Conservation (phyloP, 805 yeast genomes). For the Starmerella vitae region DNA sequence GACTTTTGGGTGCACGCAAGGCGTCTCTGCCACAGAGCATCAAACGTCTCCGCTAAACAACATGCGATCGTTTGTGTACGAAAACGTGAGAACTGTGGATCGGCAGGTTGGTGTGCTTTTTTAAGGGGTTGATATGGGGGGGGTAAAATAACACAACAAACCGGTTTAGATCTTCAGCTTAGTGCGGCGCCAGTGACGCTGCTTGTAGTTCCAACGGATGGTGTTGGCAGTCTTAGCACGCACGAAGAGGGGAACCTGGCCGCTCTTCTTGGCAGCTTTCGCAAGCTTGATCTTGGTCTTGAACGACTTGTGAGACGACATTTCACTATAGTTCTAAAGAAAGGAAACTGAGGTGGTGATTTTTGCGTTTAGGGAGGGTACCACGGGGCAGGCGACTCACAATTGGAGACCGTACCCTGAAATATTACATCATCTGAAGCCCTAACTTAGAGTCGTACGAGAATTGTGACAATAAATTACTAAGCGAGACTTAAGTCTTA, state of each 20-base stretch:
- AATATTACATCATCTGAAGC: background rate
- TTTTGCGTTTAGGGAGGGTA: background rate
- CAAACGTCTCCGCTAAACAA: background rate
- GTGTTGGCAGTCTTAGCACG: conserved; percentile 96
- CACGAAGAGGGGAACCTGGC: conserved; percentile 99
- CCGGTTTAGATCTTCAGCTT: conserved; percentile 79
- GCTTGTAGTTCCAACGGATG: conserved; percentile 84
- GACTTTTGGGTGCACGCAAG: background rate
- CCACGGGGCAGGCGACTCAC: background rate
- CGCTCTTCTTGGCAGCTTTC: conserved; percentile 97
- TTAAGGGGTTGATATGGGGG: too few species aligned
- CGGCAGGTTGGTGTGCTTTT: background rate
- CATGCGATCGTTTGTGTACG: background rate
- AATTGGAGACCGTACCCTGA: background rate
- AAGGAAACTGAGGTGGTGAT: background rate
- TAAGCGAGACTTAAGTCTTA: too few species aligned
- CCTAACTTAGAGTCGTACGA: background rate
- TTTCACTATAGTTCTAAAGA: conserved; percentile 2
- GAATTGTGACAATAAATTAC: background rate
- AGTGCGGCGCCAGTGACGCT: conserved; percentile 99
- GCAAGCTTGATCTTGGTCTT: conserved; percentile 96
- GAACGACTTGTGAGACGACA: conserved; percentile 69
- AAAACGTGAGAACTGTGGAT: background rate
- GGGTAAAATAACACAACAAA: background rate
- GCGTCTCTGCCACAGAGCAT: background rate